Base-by-base conservation (phyloP, 176 grass and related monocot genomes). In the Bonia amplexicaulis region DNA sequence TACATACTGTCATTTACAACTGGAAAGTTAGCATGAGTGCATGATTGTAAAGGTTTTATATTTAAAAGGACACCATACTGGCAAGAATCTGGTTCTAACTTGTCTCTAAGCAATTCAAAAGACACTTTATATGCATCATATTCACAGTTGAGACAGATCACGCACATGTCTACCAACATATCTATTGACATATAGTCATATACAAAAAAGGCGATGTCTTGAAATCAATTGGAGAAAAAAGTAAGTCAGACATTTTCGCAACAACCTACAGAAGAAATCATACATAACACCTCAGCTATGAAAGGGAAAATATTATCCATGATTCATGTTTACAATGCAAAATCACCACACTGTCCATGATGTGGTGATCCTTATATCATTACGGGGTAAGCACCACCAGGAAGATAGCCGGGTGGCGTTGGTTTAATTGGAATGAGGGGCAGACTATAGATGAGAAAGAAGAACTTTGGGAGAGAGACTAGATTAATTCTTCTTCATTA, bases 11-110 rank as follows among this genome's bases (percentile, higher is more conserved):
- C n/a, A 69, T 14, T 46, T 80, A 84, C 75, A 87, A 46, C 33
- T 61, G 19, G 11, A 80, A 85, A 69, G n/a, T 65, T 87, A 69
- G 80, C 42, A 72, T 52, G 27, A 42, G 16, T 53, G 68, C 33
- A 87, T 35, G 22, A 51, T 11, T 69, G 67, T 84, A 87, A 87
- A 74, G 55, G 55, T 65, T n/a, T 53, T 23, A 79, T 83, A 74
- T 78, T 62, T 39, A 37, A 78, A 59, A 35, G 69, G 41, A 69
- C 41, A 37, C 9, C 63, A 45, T 61, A 19, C 57, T 75, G 60
- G 68, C 49, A 87, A 80, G 41, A 83, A 87, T 62, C 76, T 39
- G 49, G 29, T 51, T 58, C 27, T 67, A 72, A 66, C 46, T 49
- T 72, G n/a, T 59, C 41, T 29, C 9, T 27, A 70, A 82, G 63